phyloP scores from a whole-genome alignment of 768 basidiomycete species.

The Peribolospora baueri region DNA sequence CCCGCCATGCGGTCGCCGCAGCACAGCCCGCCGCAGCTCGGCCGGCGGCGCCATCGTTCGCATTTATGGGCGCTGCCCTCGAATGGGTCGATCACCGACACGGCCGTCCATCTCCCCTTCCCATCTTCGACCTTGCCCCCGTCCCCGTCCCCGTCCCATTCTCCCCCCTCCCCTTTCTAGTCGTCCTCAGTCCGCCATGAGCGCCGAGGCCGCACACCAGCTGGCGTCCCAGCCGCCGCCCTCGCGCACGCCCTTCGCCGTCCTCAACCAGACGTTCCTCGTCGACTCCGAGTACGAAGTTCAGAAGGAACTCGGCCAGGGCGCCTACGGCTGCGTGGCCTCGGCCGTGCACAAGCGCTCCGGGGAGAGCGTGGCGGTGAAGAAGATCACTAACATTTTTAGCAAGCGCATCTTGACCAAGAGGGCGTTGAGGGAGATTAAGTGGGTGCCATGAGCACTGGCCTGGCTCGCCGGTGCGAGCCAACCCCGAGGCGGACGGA shows the following conservation, averaged over 20 bases:
- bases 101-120: too few relatives aligned
- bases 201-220: too few relatives aligned
- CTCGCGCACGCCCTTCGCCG: conserved; percentile 29
- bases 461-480: conserved; percentile 25
- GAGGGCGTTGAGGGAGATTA: conserved; percentile 78
- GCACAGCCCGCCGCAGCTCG: too few relatives aligned
- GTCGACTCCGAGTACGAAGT: conserved; percentile 77
- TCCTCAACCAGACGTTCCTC: conserved; percentile 63
- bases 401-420: conserved; percentile 78
- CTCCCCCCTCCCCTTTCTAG: too few relatives aligned
- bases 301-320: conserved; percentile 84
- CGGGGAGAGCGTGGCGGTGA: conserved; percentile 77
- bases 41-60: too few relatives aligned
- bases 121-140: too few relatives aligned
- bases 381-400: conserved; percentile 32
- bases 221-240: too few relatives aligned
- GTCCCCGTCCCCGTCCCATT: too few relatives aligned
- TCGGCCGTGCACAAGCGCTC: conserved; percentile 40
- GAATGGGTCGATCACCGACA: too few relatives aligned
- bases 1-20: too few relatives aligned
- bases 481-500: background rate
- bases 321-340: conserved; percentile 43
- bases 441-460: conserved; percentile 9
- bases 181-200: too few relatives aligned
- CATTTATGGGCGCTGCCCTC: too few relatives aligned